phyloP scores from a whole-genome alignment of 768 basidiomycete species.

The Sarcodon aspratus region DNA sequence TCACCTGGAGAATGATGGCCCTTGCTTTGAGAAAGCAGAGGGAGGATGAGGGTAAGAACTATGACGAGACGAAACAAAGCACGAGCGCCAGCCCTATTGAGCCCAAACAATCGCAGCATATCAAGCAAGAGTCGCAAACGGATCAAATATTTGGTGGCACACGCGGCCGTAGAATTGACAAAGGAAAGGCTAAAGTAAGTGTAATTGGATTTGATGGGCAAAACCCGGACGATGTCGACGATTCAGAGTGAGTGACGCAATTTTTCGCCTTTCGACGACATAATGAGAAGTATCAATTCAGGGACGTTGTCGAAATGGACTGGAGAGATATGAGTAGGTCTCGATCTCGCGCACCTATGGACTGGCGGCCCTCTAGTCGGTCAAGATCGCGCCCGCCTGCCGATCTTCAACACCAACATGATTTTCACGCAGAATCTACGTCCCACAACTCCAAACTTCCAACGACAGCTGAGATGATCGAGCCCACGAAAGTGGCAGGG shows the following conservation, averaged over 20 bases:
- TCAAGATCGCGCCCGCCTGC: conserved; percentile 71
- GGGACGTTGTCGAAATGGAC: conserved; percentile 68
- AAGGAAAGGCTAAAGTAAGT: conserved; percentile 67
- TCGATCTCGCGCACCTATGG: conserved; percentile 83
- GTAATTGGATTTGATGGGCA: conserved; percentile 76
- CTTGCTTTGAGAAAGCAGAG: conserved; percentile 85
- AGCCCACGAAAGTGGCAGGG: not conserved
- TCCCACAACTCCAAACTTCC: not conserved
- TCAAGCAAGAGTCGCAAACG: conserved; percentile 4
- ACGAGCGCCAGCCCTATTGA: not conserved
- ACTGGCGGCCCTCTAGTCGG: conserved; percentile 74
- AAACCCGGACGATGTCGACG: conserved; percentile 60
- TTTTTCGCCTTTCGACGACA: conserved; percentile 10
- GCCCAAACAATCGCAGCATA: not conserved
- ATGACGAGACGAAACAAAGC: conserved; percentile 5
- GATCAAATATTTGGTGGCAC: conserved; percentile 14
- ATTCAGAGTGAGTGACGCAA: conserved; percentile 53
- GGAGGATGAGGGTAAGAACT: conserved; percentile 37
- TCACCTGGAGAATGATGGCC: conserved; percentile 99
- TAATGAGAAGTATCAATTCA: conserved; percentile 14
- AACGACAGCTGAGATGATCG: not conserved
- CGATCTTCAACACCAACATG: not conserved
- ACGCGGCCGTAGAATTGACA: conserved; percentile 68
- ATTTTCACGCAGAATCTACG: not conserved
- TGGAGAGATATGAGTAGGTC: conserved; percentile 90